Evolutionary conservation across 495 filamentous ascomycete genomes (phyloP), one percentile per base, ranked within the genome.

Genomic region (Talaromyces proteolyticus): DNA sequence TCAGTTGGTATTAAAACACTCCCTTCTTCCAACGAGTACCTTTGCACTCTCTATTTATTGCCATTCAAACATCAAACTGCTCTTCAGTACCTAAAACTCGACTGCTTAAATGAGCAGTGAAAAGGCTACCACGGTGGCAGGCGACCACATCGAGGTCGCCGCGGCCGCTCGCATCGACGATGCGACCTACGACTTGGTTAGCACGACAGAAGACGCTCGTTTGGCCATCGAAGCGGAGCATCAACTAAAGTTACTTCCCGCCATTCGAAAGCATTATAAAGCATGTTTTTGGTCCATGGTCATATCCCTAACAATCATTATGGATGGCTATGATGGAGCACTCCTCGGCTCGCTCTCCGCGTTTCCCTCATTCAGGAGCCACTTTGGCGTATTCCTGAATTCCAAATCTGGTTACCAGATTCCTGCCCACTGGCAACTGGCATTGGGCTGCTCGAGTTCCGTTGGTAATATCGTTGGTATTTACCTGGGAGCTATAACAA

Each of bases 341-440:
- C 62, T 77, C 17, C 62, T 75, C 29, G 57, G 57, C 39, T 65
- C 57, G n/a, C 58, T 69, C 34, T 64, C 61, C 36, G 66, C 56
- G 0, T 65, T 64, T 46, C 63, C 65, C 17, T 47, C 53, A 53
- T 87, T 85, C 68, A 79, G 78, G 51, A 58, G 56, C 44, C 78
- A 80, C 45, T 87, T 85, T 58, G 85, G 84, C 18, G 61, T 74
- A 29, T 57, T 64, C 41, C 29, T 48, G 18, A 57, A 73, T 3
- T 47, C 64, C 5, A 61, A 74, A 23, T 57, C 64, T n/a, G 53
- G 53, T 0, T 86, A 82, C 58, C 72, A 87, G 53, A 68, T 87
- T 4, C 60, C 81, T 5, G 79, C 80, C 6, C 58, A 72, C 10
- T 89, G 85, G 85, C 84, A 88, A 56, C 70, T 82, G 4, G 84